Conservation (phyloP, 75 land plant species). For the Larix kaempferi region DNA sequence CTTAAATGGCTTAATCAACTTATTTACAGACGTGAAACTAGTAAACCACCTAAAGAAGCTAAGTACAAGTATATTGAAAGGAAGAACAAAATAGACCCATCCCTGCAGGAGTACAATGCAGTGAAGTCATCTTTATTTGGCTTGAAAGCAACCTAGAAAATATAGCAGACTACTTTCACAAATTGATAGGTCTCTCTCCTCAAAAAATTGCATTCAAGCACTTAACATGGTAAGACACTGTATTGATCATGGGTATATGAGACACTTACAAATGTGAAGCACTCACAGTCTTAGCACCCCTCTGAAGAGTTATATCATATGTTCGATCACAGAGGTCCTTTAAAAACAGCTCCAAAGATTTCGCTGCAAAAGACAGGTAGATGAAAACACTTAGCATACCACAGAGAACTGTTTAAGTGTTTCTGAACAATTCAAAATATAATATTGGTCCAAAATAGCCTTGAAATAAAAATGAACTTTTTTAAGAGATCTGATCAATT, state of each 20-base stretch:
- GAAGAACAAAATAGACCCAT: not conserved
- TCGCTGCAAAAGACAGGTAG: slow-evolving; percentile 53
- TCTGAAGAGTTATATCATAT: slow-evolving; percentile 77
- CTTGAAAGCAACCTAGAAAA: too few species aligned
- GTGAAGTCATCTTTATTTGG: too few species aligned
- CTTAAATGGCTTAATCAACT: not conserved
- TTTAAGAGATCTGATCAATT: too few species aligned
- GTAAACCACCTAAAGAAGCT: not conserved
- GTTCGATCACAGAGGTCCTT: slow-evolving; percentile 90
- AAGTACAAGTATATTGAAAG: not conserved
- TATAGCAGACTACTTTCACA: too few species aligned
- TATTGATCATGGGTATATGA: not conserved
- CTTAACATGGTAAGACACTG: not conserved
- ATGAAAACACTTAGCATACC: not conserved
- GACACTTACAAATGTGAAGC: slow-evolving; percentile 82
- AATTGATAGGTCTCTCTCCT: too few species aligned
- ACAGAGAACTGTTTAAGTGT: too few species aligned
- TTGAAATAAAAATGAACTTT: too few species aligned
- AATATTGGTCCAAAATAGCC: too few species aligned
- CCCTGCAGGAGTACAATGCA: too few species aligned
- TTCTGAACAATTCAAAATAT: too few species aligned
- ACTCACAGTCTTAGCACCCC: slow-evolving; percentile 89
- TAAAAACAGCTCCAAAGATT: slow-evolving; percentile 89
- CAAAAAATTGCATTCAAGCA: too few species aligned
- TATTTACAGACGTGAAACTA: not conserved